Base-by-base conservation (phyloP, 2,329 filamentous ascomycete genomes). In the Sphaceloma murrayae region DNA sequence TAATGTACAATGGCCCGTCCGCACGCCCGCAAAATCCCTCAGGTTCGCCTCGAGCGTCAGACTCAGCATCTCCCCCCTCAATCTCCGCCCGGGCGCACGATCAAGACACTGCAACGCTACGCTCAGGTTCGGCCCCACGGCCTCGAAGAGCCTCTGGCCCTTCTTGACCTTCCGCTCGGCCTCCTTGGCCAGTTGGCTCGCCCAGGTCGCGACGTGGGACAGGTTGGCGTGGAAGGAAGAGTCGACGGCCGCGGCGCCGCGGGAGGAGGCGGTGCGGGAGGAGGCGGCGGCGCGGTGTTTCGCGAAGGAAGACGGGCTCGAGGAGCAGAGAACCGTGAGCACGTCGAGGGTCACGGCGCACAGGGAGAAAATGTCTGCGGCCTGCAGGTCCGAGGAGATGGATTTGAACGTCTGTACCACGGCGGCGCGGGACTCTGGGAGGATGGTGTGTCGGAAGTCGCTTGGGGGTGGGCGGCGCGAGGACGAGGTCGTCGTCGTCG, bases 271-370 rank as follows among this genome's bases (percentile, higher is more conserved):
- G 10, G 36, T 30, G 3, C 36, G 36, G 14, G 7, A 7, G 7
- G 45, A 13, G 34, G 38, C 19, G 5, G 46, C 14, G 16, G 36
- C 36, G 27, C 19, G 74, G 43, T 56, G 78, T 80, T 3, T 75
- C 71, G 1, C 68, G 55, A 86, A 85, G 19, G 78, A 73, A 42
- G 74, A 71, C 1, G 75, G 70, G 42, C 77, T 75, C 52, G 79
- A 77, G 58, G 84, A 82, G 48, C 85, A 61, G 46, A 83, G 66
- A 54, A 83, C 78, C 13, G 77, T 78, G 14, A 86, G 57, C 19
- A 87, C 71, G 51, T 88, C 82, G 11, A 86, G 66, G 48, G 82
- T 81, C 39, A 86, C 70, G 58, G 81, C 83, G 7, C 77, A 82
- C 1, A 86, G 67, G 2, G 80, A 83, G 62, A 82, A 88, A 13